These are phyloP conservation scores for Leishmania mexicana DNA, from an alignment of 208 protist genomes.

Conservation along the genomic window DNA sequence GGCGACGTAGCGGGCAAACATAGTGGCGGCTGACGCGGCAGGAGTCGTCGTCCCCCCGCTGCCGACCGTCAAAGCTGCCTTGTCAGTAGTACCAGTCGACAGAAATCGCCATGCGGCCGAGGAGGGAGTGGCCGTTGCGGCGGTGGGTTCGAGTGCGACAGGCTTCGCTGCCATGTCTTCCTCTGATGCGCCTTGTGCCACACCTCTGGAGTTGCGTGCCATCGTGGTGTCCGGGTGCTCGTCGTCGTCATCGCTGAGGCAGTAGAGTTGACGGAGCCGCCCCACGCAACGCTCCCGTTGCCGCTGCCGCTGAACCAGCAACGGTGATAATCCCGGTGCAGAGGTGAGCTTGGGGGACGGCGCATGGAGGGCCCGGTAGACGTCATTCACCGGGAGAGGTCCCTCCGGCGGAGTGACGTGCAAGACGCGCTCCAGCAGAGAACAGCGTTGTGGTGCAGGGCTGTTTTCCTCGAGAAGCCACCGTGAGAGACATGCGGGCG, in stretches of 20 bases:
- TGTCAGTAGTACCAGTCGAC: neutral
- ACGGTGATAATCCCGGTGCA: neutral
- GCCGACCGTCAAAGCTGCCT: neutral
- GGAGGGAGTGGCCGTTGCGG: neutral
- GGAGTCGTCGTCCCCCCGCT: neutral
- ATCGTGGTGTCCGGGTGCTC: neutral
- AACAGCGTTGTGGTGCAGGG: conserved; percentile 20
- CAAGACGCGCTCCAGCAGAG: conserved; percentile 41
- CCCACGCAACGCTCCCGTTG: conserved; percentile 20
- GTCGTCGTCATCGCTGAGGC: conserved; percentile 35
- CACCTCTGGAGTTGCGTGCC: neutral
- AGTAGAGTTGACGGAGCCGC: conserved; percentile 31
- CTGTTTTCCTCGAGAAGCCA: conserved; percentile 10
- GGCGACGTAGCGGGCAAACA: conserved; percentile 25
- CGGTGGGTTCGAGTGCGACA: neutral
- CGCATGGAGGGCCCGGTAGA: conserved; percentile 23
- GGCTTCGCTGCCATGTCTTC: neutral
- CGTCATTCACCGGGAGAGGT: conserved; percentile 32
- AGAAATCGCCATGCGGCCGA: neutral
- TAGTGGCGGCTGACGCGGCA: neutral
- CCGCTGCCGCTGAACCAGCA: neutral
- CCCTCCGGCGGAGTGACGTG: conserved; percentile 21
- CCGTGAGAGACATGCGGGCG: conserved; percentile 31
- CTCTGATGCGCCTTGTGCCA: neutral
- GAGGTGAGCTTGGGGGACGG: neutral